These are phyloP conservation scores for Eucalyptus pauciflora DNA, from an alignment of 345 rosid genomes.

Conservation along the genomic window DNA sequence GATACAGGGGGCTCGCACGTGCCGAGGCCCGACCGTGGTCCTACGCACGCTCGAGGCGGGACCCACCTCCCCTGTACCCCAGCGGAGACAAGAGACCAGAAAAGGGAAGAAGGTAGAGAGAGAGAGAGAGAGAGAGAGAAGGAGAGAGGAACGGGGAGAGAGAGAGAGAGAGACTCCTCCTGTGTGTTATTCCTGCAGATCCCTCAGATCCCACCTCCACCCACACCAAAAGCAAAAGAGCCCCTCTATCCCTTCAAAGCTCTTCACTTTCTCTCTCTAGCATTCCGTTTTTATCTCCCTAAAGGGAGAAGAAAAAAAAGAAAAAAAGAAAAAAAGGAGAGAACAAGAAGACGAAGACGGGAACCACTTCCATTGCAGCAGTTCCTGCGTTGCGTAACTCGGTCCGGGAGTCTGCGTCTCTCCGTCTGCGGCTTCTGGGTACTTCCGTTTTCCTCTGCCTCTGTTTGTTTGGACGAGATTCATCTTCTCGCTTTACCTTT, in stretches of 20 bases:
- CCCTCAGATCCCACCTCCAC: not conserved
- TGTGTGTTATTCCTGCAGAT: not conserved
- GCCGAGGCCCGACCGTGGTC: not conserved
- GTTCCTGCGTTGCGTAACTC: not conserved
- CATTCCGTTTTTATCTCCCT: not conserved
- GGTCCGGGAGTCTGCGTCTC: not conserved
- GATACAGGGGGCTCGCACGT: not conserved
- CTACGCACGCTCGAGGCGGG: not conserved
- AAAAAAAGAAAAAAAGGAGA: fast-evolving
- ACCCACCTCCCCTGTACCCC: not conserved
- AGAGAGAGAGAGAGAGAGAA: not conserved
- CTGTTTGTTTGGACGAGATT: not conserved
- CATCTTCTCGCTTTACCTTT: not conserved
- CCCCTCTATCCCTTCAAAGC: not conserved
- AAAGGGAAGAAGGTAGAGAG: not conserved
- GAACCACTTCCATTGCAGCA: not conserved
- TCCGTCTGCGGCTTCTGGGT: not conserved
- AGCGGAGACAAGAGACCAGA: not conserved
- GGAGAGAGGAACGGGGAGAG: not conserved
- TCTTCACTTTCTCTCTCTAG: not conserved
- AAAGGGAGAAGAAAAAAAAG: not conserved
- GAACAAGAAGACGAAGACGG: not conserved
- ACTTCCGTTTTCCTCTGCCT: not conserved
- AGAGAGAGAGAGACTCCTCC: not conserved
- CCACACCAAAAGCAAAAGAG: not conserved